Evolutionary conservation across 2,329 filamentous ascomycete species (phyloP), one percentile per base, ranked within the genome.

Genomic region (Calonectria hawksworthii): DNA sequence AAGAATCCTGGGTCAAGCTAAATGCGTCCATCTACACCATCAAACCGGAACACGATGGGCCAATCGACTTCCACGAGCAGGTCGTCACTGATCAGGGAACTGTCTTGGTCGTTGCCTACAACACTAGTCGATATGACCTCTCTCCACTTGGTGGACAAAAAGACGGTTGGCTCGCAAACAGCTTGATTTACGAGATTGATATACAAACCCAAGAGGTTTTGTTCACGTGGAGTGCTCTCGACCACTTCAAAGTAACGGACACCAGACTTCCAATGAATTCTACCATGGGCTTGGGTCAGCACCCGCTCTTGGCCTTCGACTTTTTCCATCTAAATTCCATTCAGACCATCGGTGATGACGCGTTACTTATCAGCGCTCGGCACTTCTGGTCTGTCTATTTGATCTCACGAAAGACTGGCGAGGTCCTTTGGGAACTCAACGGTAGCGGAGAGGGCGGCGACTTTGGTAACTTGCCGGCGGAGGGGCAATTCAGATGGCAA

Each of bases 111-210:
- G 78, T 75, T 14, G 77, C 77, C 13, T 83, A 79, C 36, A 83
- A 82, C 63, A 76, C 70, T 1, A 82, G 77, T 0, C n/a, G 18
- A 3, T 70, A 54, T 2, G 76, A 83, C 30, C 74, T 83, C 0
- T 68, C 75, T 0, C 7, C n/a, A 0, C 61, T 82, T 14, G 79
- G 80, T 1, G 81, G 81, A 0, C 47, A 44, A 3, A n/a, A 26
- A 4, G 32, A 74, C 0, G 80, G 77, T 0, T 81, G 64, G 18
- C 68, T 83, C 1, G 28, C 67, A 0, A 85, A 88, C 74, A 82
- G 80, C 26, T 72, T 86, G 41, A 83, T 88, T 69, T 86, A 84
- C 70, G 86, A 88, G 73, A 80, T 88, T n/a, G 85, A 88, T 54
- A 78, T 86, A 11, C 79, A 81, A 41, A 87, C 85, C 0, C 81